Evolutionary conservation across 2,329 filamentous ascomycete species (phyloP).

Genomic region (Corniculantispora saksenae): DNA sequence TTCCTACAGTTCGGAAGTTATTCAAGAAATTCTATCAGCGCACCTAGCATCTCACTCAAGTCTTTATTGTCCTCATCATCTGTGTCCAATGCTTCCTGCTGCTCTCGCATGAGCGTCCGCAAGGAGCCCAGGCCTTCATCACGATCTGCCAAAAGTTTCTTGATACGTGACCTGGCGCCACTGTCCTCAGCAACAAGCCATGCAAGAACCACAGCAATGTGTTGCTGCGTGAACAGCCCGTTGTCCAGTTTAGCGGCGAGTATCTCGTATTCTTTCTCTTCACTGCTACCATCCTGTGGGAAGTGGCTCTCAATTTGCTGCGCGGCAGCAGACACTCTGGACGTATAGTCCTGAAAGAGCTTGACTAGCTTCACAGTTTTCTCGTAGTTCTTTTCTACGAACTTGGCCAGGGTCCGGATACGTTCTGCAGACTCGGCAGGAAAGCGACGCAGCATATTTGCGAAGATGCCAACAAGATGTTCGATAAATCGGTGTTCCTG

Average conservation of each 20-base stretch:
- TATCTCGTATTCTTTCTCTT: constrained; percentile 69
- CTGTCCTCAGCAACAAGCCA: constrained; percentile 91
- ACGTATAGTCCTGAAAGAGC: constrained; percentile 70
- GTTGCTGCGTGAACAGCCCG: constrained; percentile 81
- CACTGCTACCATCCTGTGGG: constrained; percentile 28
- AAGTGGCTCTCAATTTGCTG: constrained; percentile 47
- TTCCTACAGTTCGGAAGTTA: constrained; percentile 12
- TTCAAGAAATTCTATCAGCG: constrained; percentile 52
- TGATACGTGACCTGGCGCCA: constrained; percentile 68
- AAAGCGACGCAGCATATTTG: constrained; percentile 76
- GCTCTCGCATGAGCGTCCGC: constrained; percentile 65
- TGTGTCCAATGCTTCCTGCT: constrained; percentile 54
- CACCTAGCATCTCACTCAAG: constrained; percentile 55
- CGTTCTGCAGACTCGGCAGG: constrained; percentile 76
- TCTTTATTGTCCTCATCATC: constrained; percentile 61
- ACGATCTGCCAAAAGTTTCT: constrained; percentile 63
- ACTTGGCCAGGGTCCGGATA: constrained; percentile 87
- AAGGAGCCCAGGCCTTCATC: constrained; percentile 67
- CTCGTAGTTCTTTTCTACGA: constrained; percentile 90
- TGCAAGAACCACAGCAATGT: constrained; percentile 79
- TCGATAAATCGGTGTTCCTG: constrained; percentile 69
- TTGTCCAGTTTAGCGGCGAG: constrained; percentile 77
- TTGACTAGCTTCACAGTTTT: constrained; percentile 75
- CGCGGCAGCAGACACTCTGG: constrained; percentile 55
- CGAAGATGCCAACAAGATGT: constrained; percentile 82